Percentiles rank a stretch among this genome's conserved stretches.
phyloP scores from a whole-genome alignment of 371 early-diverging fungal genomes.

The Mortierella sp. region DNA sequence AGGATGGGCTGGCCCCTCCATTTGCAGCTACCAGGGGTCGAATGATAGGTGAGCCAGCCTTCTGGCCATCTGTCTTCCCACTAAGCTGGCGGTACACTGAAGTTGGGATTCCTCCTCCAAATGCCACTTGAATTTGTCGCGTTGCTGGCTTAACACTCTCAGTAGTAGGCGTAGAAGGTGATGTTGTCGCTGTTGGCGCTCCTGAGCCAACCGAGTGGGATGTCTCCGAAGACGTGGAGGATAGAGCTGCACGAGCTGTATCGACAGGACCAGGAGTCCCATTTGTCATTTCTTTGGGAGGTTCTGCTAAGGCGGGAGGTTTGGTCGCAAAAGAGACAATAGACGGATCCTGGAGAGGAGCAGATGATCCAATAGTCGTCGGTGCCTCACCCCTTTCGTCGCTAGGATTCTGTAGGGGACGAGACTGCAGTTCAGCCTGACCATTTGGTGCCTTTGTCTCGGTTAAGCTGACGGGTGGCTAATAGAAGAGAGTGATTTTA shows the following conservation, averaged over 20 bases:
- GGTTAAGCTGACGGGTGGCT: conserved; percentile 29
- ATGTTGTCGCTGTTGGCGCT: conserved; percentile 22
- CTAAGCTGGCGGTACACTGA: conserved; percentile 75
- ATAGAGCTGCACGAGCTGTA: conserved; percentile 9
- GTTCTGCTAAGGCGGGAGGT: conserved; percentile 11
- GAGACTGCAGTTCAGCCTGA: conserved; percentile 2
- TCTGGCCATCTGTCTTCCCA: conserved; percentile 58
- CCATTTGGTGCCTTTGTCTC: conserved; percentile 14
- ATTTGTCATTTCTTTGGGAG: conserved; percentile 8
- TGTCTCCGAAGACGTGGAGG: conserved; percentile 11
- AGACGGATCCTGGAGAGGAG: conserved; percentile 51
- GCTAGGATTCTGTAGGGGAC: not conserved
- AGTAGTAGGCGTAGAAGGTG: conserved; percentile 23
- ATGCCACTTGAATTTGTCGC: conserved; percentile 55
- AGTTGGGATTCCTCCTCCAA: conserved; percentile 73
- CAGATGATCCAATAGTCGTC: conserved; percentile 8
- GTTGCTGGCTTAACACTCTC: conserved; percentile 26
- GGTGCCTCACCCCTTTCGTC: not conserved
- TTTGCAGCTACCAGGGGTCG: conserved; percentile 34
- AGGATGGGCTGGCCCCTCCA: conserved; percentile 35
- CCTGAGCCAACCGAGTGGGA: conserved; percentile 19
- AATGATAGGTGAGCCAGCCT: conserved; percentile 37
- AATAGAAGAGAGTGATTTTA: not conserved
- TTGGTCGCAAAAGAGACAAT: conserved; percentile 48
- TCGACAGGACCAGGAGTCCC: conserved; percentile 4